These are phyloP conservation scores for Jackrogersella multiformis DNA, from an alignment of 495 filamentous ascomycete genomes.

Conservation along the genomic window DNA sequence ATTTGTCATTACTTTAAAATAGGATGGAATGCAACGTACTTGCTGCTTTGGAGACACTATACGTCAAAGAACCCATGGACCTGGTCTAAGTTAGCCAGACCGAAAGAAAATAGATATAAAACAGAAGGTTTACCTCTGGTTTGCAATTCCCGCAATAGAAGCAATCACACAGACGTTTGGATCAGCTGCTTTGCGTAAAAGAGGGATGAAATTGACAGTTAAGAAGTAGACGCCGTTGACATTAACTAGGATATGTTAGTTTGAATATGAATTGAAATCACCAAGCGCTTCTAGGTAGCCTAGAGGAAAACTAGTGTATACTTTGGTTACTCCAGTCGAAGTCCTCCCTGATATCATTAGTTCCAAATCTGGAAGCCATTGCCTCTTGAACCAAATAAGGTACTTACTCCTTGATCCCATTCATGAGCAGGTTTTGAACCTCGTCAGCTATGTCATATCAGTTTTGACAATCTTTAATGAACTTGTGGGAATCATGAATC, in stretches of 20 bases:
- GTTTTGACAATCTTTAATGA: neutral
- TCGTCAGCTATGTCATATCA: neutral
- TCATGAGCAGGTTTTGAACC: neutral
- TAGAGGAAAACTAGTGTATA: neutral
- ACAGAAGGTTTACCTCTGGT: neutral
- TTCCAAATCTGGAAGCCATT: neutral
- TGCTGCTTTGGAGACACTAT: neutral
- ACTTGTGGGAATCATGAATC: no score
- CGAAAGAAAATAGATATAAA: neutral
- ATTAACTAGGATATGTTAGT: neutral
- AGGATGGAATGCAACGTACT: neutral
- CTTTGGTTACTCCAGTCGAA: constrained; percentile 2
- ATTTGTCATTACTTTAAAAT: neutral
- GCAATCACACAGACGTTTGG: constrained; percentile 3
- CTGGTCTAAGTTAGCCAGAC: neutral
- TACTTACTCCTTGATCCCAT: neutral
- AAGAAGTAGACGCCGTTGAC: constrained; percentile 5
- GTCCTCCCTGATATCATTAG: neutral
- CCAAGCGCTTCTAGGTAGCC: neutral
- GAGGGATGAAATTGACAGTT: neutral
- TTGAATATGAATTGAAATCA: neutral
- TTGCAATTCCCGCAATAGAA: neutral
- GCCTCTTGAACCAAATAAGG: neutral
- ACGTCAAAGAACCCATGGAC: constrained; percentile 2
- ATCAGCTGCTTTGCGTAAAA: neutral